These are phyloP conservation scores for Polyporus arcularius DNA, from an alignment of 768 basidiomycete genomes.

Conservation along the genomic window DNA sequence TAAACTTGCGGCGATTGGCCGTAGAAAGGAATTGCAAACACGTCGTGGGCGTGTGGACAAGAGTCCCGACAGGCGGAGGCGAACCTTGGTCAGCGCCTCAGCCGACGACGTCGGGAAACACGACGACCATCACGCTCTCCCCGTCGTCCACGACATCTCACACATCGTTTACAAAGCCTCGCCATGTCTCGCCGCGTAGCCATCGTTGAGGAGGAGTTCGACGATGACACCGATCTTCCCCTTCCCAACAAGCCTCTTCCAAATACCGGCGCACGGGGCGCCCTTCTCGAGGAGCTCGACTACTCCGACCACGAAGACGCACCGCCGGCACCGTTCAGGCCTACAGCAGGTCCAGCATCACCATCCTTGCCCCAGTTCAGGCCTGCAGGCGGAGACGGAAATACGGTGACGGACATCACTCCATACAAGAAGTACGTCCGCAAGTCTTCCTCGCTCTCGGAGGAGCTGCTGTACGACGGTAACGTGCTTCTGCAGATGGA, in stretches of 20 bases:
- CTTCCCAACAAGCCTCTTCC: slow-evolving; percentile 69
- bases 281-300: slow-evolving; percentile 79
- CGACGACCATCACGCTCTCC: neutral
- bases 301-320: slow-evolving; percentile 44
- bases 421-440: slow-evolving; percentile 77
- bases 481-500: slow-evolving; percentile 63
- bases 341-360: slow-evolving; percentile 55
- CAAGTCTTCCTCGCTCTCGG: neutral
- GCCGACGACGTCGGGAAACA: neutral
- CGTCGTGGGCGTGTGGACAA: too few relatives aligned
- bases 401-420: slow-evolving; percentile 68
- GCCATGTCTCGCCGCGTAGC: slow-evolving; percentile 71
- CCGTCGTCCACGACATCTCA: neutral
- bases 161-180: neutral
- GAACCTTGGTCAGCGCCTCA: too few relatives aligned
- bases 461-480: neutral
- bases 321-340: neutral
- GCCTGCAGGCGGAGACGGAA: slow-evolving; percentile 28
- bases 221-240: slow-evolving; percentile 93
- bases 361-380: slow-evolving; percentile 39
- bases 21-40: too few relatives aligned
- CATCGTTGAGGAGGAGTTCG: slow-evolving; percentile 72
- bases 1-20: too few relatives aligned
- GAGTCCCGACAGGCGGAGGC: too few relatives aligned
- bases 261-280: slow-evolving; percentile 66